phyloP scores from a whole-genome alignment of 352 stramenopile species.

The Globisporangium okanoganense region DNA sequence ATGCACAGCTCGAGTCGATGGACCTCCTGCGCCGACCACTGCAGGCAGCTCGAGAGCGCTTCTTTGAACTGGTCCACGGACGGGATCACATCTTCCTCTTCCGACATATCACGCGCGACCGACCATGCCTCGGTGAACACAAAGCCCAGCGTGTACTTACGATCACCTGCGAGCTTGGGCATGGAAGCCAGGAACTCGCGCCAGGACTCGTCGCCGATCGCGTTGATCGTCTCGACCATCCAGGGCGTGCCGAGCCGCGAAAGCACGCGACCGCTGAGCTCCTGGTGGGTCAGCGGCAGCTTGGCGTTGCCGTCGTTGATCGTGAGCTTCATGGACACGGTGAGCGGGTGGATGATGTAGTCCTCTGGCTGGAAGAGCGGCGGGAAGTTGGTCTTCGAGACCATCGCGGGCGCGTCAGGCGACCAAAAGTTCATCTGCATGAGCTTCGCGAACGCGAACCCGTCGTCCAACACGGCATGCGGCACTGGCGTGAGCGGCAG shows the following conservation, averaged over 20 bases:
- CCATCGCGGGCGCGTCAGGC: slow-evolving; percentile 3
- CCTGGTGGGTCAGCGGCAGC: slow-evolving; percentile 72
- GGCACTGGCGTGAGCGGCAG: slow-evolving; percentile 47
- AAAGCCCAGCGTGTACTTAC: slow-evolving; percentile 81
- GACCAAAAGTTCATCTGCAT: slow-evolving; percentile 73
- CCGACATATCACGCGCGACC: slow-evolving; percentile 62
- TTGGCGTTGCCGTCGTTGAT: slow-evolving; percentile 80
- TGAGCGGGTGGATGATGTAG: slow-evolving; percentile 74
- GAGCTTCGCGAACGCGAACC: slow-evolving; percentile 48
- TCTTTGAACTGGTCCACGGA: slow-evolving; percentile 70
- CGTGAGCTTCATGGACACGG: slow-evolving; percentile 73
- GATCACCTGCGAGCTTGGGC: slow-evolving; percentile 62
- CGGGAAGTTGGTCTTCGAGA: slow-evolving; percentile 17
- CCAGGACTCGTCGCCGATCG: slow-evolving; percentile 67
- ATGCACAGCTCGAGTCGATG: slow-evolving; percentile 58
- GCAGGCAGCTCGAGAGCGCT: slow-evolving; percentile 69
- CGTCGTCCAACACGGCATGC: slow-evolving; percentile 38
- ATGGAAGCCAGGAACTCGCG: slow-evolving; percentile 64
- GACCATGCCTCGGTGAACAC: slow-evolving; percentile 84
- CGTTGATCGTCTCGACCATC: slow-evolving; percentile 74
- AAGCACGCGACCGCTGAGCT: slow-evolving; percentile 67
- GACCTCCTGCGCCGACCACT: slow-evolving; percentile 64
- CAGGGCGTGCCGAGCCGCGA: slow-evolving; percentile 69
- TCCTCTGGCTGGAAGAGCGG: slow-evolving; percentile 44
- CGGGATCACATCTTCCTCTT: slow-evolving; percentile 76